Percentiles rank a stretch among this genome's conserved stretches.
These are phyloP conservation scores for Chrysoporthe austroafricana DNA, from an alignment of 2,329 filamentous ascomycete genomes.

Conservation along the genomic window DNA sequence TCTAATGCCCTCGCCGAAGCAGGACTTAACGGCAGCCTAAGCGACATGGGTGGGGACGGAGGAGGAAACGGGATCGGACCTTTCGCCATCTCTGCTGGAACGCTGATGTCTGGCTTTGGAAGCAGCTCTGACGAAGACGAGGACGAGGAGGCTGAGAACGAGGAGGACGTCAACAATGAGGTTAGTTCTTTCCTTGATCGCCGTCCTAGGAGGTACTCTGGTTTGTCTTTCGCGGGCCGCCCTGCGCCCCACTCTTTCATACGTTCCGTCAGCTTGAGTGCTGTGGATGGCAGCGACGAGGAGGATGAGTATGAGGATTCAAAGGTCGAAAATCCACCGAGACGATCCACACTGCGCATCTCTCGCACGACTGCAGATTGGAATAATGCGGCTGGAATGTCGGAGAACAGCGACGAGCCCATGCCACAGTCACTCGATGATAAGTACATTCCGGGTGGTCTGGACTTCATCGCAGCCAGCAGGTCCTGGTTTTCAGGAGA, in stretches of 20 bases:
- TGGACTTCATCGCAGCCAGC: slow-evolving; percentile 2
- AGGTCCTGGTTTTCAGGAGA: slow-evolving; percentile 13
- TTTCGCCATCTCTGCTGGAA: slow-evolving; percentile 74
- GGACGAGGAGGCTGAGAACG: slow-evolving; percentile 86
- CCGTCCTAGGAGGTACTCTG: slow-evolving; percentile 28
- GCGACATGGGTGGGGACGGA: slow-evolving; percentile 65
- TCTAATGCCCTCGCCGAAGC: slow-evolving; percentile 77
- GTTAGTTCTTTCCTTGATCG: slow-evolving; percentile 50
- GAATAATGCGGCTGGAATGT: background rate
- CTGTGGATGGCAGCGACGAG: slow-evolving; percentile 15
- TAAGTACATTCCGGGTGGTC: background rate
- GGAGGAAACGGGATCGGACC: slow-evolving; percentile 69
- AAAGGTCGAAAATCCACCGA: slow-evolving; percentile 3
- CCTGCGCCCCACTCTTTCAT: slow-evolving; percentile 19
- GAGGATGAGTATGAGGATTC: slow-evolving; percentile 2
- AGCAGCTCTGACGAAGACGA: slow-evolving; percentile 96
- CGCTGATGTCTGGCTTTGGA: slow-evolving; percentile 86
- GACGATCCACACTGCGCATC: background rate
- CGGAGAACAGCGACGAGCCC: slow-evolving; percentile 2
- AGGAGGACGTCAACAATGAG: slow-evolving; percentile 73
- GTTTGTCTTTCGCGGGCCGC: slow-evolving; percentile 20
- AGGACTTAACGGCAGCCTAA: slow-evolving; percentile 74
- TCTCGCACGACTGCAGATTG: background rate
- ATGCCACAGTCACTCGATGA: background rate
- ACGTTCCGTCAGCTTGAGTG: slow-evolving; percentile 15